Evolutionary conservation across 164 flowering plant genomes (phyloP).

Genomic region (Annona cherimola): DNA sequence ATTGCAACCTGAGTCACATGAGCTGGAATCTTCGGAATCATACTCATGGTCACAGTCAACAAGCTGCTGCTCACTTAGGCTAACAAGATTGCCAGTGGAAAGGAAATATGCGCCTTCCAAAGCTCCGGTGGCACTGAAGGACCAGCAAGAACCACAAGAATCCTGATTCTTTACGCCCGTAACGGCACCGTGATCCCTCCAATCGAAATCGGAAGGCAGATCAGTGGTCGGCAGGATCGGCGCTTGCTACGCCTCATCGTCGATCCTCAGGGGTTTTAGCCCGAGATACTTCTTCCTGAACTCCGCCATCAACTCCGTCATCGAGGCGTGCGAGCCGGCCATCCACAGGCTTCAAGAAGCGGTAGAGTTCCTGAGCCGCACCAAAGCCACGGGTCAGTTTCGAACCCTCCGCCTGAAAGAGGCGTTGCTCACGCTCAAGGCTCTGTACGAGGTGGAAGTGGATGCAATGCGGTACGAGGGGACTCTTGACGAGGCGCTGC

Average conservation of each 20-base stretch:
- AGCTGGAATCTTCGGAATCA: conserved; percentile 65
- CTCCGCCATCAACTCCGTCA: conserved; percentile 29
- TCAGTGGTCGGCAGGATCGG: conserved; percentile 79
- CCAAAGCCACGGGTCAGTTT: conserved; percentile 55
- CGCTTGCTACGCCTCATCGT: conserved; percentile 47
- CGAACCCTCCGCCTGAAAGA: conserved; percentile 44
- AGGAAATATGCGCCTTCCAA: conserved; percentile 85
- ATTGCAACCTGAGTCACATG: conserved; percentile 89
- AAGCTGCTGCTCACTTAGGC: conserved; percentile 93
- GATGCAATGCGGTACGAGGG: conserved; percentile 69
- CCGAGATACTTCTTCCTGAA: conserved; percentile 51
- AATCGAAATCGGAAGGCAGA: conserved; percentile 76
- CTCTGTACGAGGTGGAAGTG: conserved; percentile 55
- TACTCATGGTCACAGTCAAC: conserved; percentile 97
- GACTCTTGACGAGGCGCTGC: conserved; percentile 55
- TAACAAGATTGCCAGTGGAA: conserved; percentile 70
- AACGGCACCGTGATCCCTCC: conserved; percentile 94
- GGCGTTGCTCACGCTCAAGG: conserved; percentile 48
- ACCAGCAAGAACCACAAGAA: conserved; percentile 96
- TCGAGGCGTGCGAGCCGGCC: conserved; percentile 50
- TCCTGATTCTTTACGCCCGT: conserved; percentile 89
- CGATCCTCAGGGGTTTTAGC: conserved; percentile 36
- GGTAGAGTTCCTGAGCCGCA: conserved; percentile 74
- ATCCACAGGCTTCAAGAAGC: conserved; percentile 69
- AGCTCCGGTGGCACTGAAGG: conserved; percentile 88